Evolutionary conservation across 805 yeast species (phyloP), one percentile per base, ranked within the genome.

Genomic region (Candida insectorum): DNA sequence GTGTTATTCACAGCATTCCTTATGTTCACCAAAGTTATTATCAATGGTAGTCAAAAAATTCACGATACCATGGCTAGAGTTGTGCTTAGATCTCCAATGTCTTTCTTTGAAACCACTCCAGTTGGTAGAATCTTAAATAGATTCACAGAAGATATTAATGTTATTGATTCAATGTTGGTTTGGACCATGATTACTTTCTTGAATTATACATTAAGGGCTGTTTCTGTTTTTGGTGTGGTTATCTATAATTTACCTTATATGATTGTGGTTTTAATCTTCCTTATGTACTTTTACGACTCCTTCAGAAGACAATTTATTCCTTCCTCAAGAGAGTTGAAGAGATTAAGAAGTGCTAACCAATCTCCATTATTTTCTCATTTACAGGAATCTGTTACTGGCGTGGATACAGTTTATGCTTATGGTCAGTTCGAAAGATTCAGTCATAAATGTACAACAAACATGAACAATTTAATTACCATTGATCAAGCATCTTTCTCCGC

Each of bases 41-140:
- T 60, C 25, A 52, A 48, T 32, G 63, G 60, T 8, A 55, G 65
- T 17, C 46, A 32, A 24, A 47, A 51, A 35, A 60, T 62, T 47
- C 70, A 63, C 36, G 64, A 62, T 26, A 51, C 48, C 14, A 60
- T 63, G 68, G 60, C 65, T 5, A 35, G 39, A 16, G 40, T 55
- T 8, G 58, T 63, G 1, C 48, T 63, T 34, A 49, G 65, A 36
- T 54, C 67, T 2, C 70, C 70, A 16, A 63, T 63, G 70, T 53
- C 63, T 11, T 63, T 62, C 34, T 63, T 62, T 32, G 70, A 63
- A 37, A 61, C 67, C 13, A 63, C 70, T 1, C 70, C 70, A 2
- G 47, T 60, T 20, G 70, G 69, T 3, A 42, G 68, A 41, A 56
- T 63, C 21, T 49, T 63, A 48, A 63, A 63, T 37, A 47, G 69